A percentile compares a stretch with the other conserved stretches of the same genome.
These are phyloP conservation scores for Microcyclosporella mali DNA, from an alignment of 2,329 filamentous ascomycete genomes.

Conservation along the genomic window DNA sequence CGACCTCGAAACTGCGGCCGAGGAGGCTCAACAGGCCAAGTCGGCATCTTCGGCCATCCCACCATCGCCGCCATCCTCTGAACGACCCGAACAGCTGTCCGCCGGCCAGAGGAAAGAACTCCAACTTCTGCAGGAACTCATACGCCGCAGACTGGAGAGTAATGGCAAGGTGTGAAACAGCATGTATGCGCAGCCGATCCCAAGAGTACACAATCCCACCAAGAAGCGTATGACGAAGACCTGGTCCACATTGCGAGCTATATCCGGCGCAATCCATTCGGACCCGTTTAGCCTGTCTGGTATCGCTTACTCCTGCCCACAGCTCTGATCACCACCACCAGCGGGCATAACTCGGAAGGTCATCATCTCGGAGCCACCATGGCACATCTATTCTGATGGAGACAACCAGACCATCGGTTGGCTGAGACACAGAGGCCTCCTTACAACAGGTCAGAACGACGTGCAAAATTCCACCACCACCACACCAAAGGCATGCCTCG, in stretches of 20 bases:
- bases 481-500: too few relatives aligned
- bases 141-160: constrained; percentile 29
- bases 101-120: constrained; percentile 32
- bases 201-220: too few relatives aligned
- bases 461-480: too few relatives aligned
- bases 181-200: too few relatives aligned
- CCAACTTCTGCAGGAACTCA: constrained; percentile 32
- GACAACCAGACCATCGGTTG: too few relatives aligned
- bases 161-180: constrained; percentile 23
- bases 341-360: neutral
- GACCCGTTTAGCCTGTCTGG: neutral
- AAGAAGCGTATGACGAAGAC: too few relatives aligned
- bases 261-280: neutral
- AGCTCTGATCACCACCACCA: neutral
- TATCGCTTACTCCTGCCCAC: neutral
- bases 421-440: too few relatives aligned
- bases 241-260: neutral
- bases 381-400: too few relatives aligned
- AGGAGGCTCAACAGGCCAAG: constrained; percentile 22
- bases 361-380: too few relatives aligned
- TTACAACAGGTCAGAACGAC: too few relatives aligned
- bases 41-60: constrained; percentile 20
- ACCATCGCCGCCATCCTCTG: constrained; percentile 25
- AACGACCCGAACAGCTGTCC: constrained; percentile 29
- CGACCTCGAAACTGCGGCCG: constrained; percentile 31